Conservation (phyloP, 352 stramenopile species). For the Stephanocyclus meneghinianus region DNA sequence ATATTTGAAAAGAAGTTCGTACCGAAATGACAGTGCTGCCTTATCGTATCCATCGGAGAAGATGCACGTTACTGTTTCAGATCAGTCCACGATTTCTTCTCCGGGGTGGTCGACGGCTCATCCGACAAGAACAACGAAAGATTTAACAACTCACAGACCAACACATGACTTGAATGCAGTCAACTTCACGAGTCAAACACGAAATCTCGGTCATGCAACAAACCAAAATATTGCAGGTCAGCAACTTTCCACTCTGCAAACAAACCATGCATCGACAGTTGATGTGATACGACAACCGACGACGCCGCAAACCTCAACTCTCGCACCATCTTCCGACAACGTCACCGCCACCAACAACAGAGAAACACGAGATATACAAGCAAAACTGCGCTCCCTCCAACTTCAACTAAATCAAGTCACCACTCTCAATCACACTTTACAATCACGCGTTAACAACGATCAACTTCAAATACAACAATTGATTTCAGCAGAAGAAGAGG, state of each 20-base stretch:
- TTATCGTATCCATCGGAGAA: background rate
- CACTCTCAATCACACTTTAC: conserved; percentile 1
- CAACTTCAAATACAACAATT: conserved; percentile 5
- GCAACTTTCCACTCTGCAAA: background rate
- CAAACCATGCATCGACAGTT: background rate
- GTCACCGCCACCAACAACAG: background rate
- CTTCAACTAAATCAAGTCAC: conserved; percentile 13
- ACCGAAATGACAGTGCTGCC: background rate
- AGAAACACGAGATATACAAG: conserved; percentile 1
- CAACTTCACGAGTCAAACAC: background rate
- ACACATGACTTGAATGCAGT: too few relatives aligned
- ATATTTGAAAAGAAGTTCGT: background rate
- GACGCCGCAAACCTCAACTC: background rate
- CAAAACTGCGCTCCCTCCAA: conserved; percentile 7
- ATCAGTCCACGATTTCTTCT: conserved; percentile 7
- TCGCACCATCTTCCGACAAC: background rate
- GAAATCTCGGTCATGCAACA: background rate
- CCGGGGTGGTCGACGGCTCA: background rate
- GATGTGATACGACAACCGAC: background rate
- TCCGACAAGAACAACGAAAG: background rate
- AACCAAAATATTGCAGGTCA: background rate
- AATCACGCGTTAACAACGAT: conserved; percentile 3
- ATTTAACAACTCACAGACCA: too few relatives aligned
- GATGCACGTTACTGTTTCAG: conserved; percentile 1
- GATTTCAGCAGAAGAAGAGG: conserved; percentile 17